Conservation (phyloP, 1,139 yeast species). For the Geotrichum histeridarum region DNA sequence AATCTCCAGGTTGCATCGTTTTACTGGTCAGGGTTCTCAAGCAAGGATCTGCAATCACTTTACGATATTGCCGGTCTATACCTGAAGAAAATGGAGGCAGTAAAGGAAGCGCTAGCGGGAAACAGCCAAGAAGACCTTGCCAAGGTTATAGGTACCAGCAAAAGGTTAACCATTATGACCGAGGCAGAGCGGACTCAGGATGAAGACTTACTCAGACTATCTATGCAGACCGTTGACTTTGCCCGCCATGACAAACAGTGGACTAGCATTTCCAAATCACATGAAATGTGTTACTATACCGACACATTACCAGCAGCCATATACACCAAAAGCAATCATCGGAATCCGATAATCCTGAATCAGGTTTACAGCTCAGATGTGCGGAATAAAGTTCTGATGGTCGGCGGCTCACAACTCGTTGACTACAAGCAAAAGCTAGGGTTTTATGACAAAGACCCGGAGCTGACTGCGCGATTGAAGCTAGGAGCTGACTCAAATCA, state of each 20-base stretch:
- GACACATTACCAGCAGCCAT: conserved; percentile 6
- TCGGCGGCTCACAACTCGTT: conserved; percentile 12
- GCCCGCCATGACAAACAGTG: conserved; percentile 11
- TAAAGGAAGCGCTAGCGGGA: conserved; percentile 41
- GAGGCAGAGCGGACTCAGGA: conserved; percentile 47
- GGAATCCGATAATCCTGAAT: not conserved
- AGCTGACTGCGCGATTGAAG: not conserved
- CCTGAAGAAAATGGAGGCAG: conserved; percentile 34
- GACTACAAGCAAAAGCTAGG: conserved; percentile 13
- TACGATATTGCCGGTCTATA: conserved; percentile 38
- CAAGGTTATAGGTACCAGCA: conserved; percentile 10
- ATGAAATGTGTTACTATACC: conserved; percentile 16
- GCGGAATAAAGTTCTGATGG: not conserved
- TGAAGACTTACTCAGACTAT: conserved; percentile 50
- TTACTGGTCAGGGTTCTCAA: conserved; percentile 68
- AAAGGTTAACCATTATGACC: conserved; percentile 32
- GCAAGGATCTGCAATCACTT: conserved; percentile 49
- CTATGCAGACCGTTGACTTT: conserved; percentile 27
- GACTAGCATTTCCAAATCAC: conserved; percentile 10
- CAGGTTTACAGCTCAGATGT: not conserved
- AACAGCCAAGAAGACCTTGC: conserved; percentile 16
- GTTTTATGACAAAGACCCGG: conserved; percentile 5
- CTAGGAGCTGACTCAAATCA: not conserved
- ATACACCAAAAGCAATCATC: not conserved
- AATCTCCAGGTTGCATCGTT: conserved; percentile 64